phyloP scores from a whole-genome alignment of 2,329 filamentous ascomycete species.

The Fusarium abutilonis region DNA sequence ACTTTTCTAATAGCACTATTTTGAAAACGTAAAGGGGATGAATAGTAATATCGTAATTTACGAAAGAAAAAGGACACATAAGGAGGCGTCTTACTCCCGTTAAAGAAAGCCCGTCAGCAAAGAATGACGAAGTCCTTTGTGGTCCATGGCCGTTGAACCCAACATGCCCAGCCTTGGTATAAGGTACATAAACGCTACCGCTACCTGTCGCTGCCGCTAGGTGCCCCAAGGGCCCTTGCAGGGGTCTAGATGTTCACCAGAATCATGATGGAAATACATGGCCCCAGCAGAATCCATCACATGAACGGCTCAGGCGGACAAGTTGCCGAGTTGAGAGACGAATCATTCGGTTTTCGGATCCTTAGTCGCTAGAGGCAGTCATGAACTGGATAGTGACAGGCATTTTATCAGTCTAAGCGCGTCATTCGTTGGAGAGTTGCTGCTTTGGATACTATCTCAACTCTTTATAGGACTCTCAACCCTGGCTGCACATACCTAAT shows the following conservation, averaged over 20 bases:
- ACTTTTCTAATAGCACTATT: background rate
- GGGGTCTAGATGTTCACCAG: conserved; percentile 27
- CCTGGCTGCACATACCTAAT: conserved; percentile 15
- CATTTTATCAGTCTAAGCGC: conserved; percentile 4
- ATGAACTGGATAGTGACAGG: background rate
- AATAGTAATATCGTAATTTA: background rate
- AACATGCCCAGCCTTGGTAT: conserved; percentile 30
- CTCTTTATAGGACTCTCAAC: background rate
- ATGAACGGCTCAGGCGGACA: conserved; percentile 30
- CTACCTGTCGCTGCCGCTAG: background rate
- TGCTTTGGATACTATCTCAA: background rate
- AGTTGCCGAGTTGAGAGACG: conserved; percentile 23
- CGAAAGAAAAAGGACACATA: background rate
- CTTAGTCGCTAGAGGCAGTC: background rate
- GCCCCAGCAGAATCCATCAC: conserved; percentile 39
- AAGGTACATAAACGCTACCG: conserved; percentile 28
- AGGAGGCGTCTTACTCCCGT: conserved; percentile 19
- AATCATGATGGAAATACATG: conserved; percentile 23
- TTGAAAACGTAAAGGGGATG: conserved; percentile 1
- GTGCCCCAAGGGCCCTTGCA: conserved; percentile 12
- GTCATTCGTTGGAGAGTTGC: conserved; percentile 13
- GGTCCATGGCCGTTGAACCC: conserved; percentile 26
- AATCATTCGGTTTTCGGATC: conserved; percentile 17
- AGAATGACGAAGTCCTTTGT: conserved; percentile 34
- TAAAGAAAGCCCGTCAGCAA: conserved; percentile 13